Evolutionary conservation across 2,329 filamentous ascomycete genomes (phyloP).

Genomic region (Balansia obtecta): DNA sequence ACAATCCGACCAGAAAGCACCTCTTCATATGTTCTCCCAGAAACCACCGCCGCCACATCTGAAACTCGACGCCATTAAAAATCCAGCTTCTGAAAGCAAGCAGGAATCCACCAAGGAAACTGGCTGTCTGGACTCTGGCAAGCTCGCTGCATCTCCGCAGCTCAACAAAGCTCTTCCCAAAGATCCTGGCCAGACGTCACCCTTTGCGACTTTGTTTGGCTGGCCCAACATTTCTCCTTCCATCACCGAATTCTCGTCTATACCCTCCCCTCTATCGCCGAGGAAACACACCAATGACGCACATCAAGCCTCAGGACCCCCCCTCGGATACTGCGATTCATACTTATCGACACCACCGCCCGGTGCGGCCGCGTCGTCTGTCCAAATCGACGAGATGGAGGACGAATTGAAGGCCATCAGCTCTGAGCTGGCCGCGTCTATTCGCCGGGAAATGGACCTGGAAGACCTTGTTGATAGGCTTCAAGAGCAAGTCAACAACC

Average conservation of each 20-base stretch:
- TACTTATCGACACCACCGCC: slow-evolving; percentile 38
- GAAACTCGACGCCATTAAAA: slow-evolving; percentile 32
- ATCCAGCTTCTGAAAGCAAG: slow-evolving; percentile 15
- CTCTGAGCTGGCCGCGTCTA: slow-evolving; percentile 81
- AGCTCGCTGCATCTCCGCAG: slow-evolving; percentile 21
- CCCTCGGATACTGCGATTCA: slow-evolving; percentile 37
- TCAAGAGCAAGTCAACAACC: slow-evolving; percentile 60
- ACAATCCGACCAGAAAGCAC: slow-evolving; percentile 25
- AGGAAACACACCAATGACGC: slow-evolving; percentile 24
- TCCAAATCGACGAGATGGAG: slow-evolving; percentile 75
- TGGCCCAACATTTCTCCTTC: slow-evolving; percentile 37
- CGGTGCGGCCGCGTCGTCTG: slow-evolving; percentile 25
- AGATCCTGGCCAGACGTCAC: slow-evolving; percentile 36
- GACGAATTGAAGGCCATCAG: slow-evolving; percentile 90
- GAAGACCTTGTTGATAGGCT: slow-evolving; percentile 86
- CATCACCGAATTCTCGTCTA: slow-evolving; percentile 38
- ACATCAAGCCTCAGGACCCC: slow-evolving; percentile 17
- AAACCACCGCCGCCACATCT: slow-evolving; percentile 41
- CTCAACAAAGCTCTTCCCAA: slow-evolving; percentile 43
- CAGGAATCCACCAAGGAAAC: slow-evolving; percentile 12
- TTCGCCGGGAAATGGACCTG: slow-evolving; percentile 88
- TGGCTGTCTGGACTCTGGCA: slow-evolving; percentile 17
- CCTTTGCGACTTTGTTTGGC: slow-evolving; percentile 39
- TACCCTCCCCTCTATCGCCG: slow-evolving; percentile 39
- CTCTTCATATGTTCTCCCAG: slow-evolving; percentile 36